Base-by-base conservation (phyloP, 2,329 filamentous ascomycete genomes). In the Capronia americana region DNA sequence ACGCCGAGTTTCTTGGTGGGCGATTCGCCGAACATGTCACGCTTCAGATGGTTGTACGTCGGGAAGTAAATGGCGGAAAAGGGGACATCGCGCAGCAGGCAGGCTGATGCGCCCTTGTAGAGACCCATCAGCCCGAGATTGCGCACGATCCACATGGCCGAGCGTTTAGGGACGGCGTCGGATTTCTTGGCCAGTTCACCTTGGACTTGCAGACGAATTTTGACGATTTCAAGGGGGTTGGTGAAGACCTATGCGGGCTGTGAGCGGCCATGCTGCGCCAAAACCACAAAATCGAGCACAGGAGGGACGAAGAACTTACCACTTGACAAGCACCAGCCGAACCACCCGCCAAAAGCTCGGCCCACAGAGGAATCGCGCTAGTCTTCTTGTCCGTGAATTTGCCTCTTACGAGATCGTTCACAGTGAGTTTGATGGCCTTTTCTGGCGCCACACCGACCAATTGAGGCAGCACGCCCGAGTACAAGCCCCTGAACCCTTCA, bases 1-100 rank as follows among this genome's bases (percentile, higher is more conserved):
- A 99, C 86, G 58, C 94, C 92, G 26, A 99, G 88, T 81, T 92
- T 95, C 83, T 97, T 92, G 64, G 89, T 91, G 26, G 61, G 69
- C 5, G 85, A 84, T 82, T 99, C 95, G 79, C 95, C 94, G 74
- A 98, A 99, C 77, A 94, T 83, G 80, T 97, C 94, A 75, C 86
- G 88, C 86, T 99, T 99, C 74, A 99, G 81, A 77, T 99, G 95
- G 77, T 87, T 91, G 84, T 99, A 99, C 24, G 93, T 90, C 1
- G 95, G 94, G 88, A 99, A 99, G 84, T 99, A 99, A 77, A 99
- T 99, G 74, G 92, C 93, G 23, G 94, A 98, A 84, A 99, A 99
- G 53, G 95, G 95, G 48, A 98, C 92, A 79, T 99, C 95, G 73
- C 95, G 93, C 70, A 98, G 86, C 74, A 99, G 84, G 81, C 95